phyloP scores from a whole-genome alignment of 2,329 filamentous ascomycete species.

The Xenoacremonium recifei region DNA sequence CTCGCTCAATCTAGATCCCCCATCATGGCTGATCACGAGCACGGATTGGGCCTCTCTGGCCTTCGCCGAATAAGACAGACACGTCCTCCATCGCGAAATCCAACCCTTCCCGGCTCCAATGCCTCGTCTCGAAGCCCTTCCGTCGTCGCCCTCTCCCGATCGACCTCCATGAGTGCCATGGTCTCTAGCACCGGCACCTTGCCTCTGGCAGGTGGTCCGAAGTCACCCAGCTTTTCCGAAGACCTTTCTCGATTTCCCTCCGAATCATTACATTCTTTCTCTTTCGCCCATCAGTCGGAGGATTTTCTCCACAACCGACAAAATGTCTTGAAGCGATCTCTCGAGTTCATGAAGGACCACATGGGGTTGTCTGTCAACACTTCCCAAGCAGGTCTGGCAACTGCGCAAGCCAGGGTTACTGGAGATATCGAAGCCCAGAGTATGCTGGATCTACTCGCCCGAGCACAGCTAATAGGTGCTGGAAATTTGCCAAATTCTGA shows the following conservation, averaged over 20 bases:
- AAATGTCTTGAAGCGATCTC: slow-evolving; percentile 86
- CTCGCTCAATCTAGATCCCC: slow-evolving; percentile 60
- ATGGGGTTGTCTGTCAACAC: slow-evolving; percentile 71
- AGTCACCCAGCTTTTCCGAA: slow-evolving; percentile 77
- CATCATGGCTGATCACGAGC: slow-evolving; percentile 81
- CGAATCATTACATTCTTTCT: slow-evolving; percentile 97
- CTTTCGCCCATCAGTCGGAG: slow-evolving; percentile 92
- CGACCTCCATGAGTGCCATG: slow-evolving; percentile 69
- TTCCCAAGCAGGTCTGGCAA: slow-evolving; percentile 72
- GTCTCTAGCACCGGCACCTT: slow-evolving; percentile 55
- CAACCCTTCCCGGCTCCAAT: slow-evolving; percentile 62
- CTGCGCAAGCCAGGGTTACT: slow-evolving; percentile 76
- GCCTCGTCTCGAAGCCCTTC: slow-evolving; percentile 62
- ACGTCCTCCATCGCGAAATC: slow-evolving; percentile 59
- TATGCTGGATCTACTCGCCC: slow-evolving; percentile 84
- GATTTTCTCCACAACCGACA: slow-evolving; percentile 89
- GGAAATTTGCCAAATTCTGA: slow-evolving; percentile 57
- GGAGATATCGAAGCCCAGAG: slow-evolving; percentile 86
- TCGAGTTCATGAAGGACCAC: slow-evolving; percentile 95
- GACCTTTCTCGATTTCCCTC: slow-evolving; percentile 90
- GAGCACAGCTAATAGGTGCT: slow-evolving; percentile 74
- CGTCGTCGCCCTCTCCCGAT: slow-evolving; percentile 57
- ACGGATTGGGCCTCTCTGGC: slow-evolving; percentile 81
- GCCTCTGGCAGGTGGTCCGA: slow-evolving; percentile 59
- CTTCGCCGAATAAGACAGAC: slow-evolving; percentile 92